phyloP scores from a whole-genome alignment of 2,329 filamentous ascomycete species.

The Colletotrichum navitas region DNA sequence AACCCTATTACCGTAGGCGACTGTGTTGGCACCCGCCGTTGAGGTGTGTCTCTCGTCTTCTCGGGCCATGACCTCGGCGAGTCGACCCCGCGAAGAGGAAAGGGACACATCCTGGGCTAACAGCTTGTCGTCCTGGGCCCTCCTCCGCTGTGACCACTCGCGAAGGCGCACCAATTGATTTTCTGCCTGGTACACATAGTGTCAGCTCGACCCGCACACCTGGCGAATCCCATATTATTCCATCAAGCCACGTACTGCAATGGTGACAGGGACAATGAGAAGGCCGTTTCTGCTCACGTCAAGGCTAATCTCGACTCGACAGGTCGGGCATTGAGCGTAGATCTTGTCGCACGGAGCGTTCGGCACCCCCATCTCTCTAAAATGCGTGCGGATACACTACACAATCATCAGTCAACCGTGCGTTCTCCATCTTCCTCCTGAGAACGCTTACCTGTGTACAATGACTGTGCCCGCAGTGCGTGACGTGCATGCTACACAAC shows the following conservation, averaged over 20 bases:
- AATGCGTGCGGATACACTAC: background rate
- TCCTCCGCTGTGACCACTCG: background rate
- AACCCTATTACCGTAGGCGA: background rate
- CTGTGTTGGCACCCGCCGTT: background rate
- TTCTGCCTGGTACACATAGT: background rate
- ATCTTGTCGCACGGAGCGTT: background rate
- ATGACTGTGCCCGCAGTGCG: constrained; percentile 7
- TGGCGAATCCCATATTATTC: too few relatives aligned
- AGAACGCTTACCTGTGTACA: background rate
- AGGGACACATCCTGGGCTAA: background rate
- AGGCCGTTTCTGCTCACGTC: background rate
- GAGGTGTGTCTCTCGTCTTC: background rate
- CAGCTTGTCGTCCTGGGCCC: background rate
- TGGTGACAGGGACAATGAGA: background rate
- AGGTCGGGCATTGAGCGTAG: background rate
- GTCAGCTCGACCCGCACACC: background rate
- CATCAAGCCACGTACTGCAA: background rate
- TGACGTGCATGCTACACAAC: constrained; percentile 9
- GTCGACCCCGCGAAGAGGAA: background rate
- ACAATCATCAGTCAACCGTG: background rate
- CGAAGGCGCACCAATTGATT: background rate
- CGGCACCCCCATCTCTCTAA: background rate
- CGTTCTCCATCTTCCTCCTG: background rate
- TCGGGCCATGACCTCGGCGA: too few relatives aligned
- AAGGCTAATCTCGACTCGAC: background rate